Percentiles rank a stretch among this genome's conserved stretches.
These are phyloP conservation scores for Fusarium hostae DNA, from an alignment of 2,329 filamentous ascomycete genomes.

Conservation along the genomic window DNA sequence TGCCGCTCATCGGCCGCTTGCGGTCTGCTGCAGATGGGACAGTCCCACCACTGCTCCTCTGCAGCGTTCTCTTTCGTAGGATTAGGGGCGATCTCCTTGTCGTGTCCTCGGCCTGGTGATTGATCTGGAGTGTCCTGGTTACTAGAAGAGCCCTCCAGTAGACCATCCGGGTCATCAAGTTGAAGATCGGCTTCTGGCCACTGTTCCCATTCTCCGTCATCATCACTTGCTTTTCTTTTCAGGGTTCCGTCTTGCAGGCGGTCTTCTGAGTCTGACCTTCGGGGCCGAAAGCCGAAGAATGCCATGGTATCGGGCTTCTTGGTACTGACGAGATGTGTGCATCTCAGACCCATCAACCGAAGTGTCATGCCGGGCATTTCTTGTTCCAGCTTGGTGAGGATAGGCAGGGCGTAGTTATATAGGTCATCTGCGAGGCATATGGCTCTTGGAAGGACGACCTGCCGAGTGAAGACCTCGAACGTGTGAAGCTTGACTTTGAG, in stretches of 20 bases:
- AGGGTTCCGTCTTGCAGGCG: constrained; percentile 12
- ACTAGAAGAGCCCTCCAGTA: constrained; percentile 14
- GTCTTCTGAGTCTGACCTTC: constrained; percentile 36
- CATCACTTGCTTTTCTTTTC: constrained; percentile 52
- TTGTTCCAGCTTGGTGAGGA: constrained; percentile 84
- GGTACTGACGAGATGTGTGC: constrained; percentile 86
- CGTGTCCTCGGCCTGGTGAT: constrained; percentile 50
- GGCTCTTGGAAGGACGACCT: constrained; percentile 78
- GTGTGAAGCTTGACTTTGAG: constrained; percentile 95
- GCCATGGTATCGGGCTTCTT: constrained; percentile 80
- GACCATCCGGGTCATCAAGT: constrained; percentile 27
- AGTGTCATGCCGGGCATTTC: constrained; percentile 83
- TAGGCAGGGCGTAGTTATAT: constrained; percentile 82
- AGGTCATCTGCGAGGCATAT: constrained; percentile 81
- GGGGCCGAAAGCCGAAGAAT: constrained; percentile 77
- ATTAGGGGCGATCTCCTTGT: constrained; percentile 64
- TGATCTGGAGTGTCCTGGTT: constrained; percentile 15
- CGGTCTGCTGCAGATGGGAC: constrained; percentile 85
- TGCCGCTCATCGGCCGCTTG: constrained; percentile 78
- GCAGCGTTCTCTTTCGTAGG: constrained; percentile 49
- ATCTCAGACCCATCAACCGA: constrained; percentile 87
- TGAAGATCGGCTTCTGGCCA: constrained; percentile 73
- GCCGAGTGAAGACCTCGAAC: constrained; percentile 89
- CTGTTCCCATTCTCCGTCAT: constrained; percentile 67
- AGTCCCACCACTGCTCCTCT: constrained; percentile 76